Evolutionary conservation across 768 basidiomycete genomes (phyloP), one percentile per base, ranked within the genome.

Genomic region (Trametes gibbosa): DNA sequence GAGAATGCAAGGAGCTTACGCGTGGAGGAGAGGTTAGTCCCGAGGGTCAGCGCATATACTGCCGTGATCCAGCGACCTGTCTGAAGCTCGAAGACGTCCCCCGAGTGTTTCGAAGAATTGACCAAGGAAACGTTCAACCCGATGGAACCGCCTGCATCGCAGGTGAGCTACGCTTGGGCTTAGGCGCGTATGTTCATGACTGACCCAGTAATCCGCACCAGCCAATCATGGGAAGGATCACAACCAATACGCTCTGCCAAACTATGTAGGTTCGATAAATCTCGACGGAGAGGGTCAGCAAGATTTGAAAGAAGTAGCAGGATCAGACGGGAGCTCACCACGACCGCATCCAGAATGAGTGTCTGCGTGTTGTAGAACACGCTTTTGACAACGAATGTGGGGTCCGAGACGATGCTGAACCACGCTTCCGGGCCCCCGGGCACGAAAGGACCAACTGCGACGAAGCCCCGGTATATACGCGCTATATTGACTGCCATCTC

Each of bases 1-100:
- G 39, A n/a, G 29, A 32, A 32, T 4, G 29, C 5, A 32, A 25
- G 47, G 40, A n/a, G 63, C 62, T 17, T 46, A 74, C 74, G 8
- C 9, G 76, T 75, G 14, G 69, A 68, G 19, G 66, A 50, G 0
- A 74, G 45, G 61, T 77, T 77, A 21, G 73, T 73, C 0, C 59
- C 23, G 14, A 77, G 62, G 0, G 77, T 72, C 3, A 65, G 65
- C 0, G 63, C 57, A 61, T 70, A 76, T 50, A 73, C 74, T 4
- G 73, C 58, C 0, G 64, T 72, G 52, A 77, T 70, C 76, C 76
- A 78, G 13, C 55, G 53, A 0, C 69, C 64, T 16, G 72, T 67
- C 19, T 37, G 58, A 2, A 48, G 59, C 2, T 48, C 64, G 53
- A 75, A 78, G 16, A 76, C 66, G 10, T 65, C 61, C 1, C 61